A percentile compares a stretch with the other conserved stretches of the same genome.
Conservation (phyloP, 495 filamentous ascomycete species). For the Aspergillus affinis region DNA sequence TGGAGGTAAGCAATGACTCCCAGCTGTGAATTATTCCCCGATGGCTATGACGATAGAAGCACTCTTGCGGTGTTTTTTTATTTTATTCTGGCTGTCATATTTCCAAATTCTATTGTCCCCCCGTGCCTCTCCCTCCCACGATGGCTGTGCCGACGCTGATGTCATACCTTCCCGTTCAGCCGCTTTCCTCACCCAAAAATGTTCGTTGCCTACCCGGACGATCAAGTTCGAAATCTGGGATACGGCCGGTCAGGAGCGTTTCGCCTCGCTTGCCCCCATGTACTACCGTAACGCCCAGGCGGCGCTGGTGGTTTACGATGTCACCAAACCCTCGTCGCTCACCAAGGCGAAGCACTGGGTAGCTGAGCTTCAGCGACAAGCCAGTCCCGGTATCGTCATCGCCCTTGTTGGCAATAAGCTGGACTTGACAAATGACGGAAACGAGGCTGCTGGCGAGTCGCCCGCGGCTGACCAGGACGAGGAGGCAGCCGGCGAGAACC, state of each 20-base stretch:
- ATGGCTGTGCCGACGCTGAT: conserved; percentile 26
- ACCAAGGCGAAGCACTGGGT: conserved; percentile 99
- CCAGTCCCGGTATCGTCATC: conserved; percentile 96
- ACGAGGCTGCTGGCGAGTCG: conserved; percentile 35
- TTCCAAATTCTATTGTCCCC: not conserved
- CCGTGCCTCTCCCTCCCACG: not conserved
- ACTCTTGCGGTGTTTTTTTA: too few species aligned
- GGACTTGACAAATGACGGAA: conserved; percentile 70
- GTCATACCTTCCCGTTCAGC: conserved; percentile 51
- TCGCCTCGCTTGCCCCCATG: conserved; percentile 96
- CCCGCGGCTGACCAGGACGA: conserved; percentile 36
- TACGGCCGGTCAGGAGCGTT: conserved; percentile 97
- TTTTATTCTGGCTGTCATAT: not conserved
- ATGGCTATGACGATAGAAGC: not conserved
- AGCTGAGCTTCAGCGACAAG: conserved; percentile 94
- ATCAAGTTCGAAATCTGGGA: conserved; percentile 99
- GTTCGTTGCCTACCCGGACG: conserved; percentile 88
- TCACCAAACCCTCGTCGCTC: conserved; percentile 93
- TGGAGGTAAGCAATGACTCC: conserved; percentile 67
- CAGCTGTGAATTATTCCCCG: not conserved
- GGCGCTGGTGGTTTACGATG: conserved; percentile 97
- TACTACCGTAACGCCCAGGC: conserved; percentile 99
- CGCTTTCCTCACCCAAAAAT: conserved; percentile 98
- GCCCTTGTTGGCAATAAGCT: conserved; percentile 97
- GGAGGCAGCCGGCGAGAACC: conserved; percentile 37